Evolutionary conservation across 768 basidiomycete genomes (phyloP), one percentile per base, ranked within the genome.

Genomic region (Jaapia argillacea): DNA sequence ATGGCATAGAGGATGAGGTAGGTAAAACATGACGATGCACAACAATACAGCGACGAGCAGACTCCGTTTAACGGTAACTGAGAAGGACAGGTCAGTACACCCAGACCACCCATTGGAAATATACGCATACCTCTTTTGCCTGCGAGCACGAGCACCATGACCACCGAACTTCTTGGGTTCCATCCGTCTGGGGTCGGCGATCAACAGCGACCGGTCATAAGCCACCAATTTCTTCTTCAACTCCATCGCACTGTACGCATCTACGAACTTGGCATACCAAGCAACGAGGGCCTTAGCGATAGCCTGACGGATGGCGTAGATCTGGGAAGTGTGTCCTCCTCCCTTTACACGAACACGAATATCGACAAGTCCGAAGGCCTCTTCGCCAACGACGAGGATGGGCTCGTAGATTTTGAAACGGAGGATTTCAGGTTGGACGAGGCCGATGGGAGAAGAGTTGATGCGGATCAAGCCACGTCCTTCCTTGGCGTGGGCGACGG

Each of bases 141-240:
- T 84, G 72, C 92, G 87, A 47, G 92, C 91, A 77, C 93, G 89
- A 53, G 93, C 93, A 81, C 93, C 93, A 64, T 74, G 76, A 74
- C 93, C 93, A 77, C 93, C 94, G 64, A 98, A 97, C 71, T 94
- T 96, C 82, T 97, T 97, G 56, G 94, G 94, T 66, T 98, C 94
- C 84, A 86, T 88, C 72, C 94, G 84, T 70, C 96, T 81, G 52
- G 90, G 91, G 63, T 94, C 91, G 45, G 91, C 86, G 52, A 93
- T 92, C 57, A 93, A 66, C 48, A 94, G 69, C 40, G 86, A 80
- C 53, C 86, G 75, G 73, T 99, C 96, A 65, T 98, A 98, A 13
- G 89, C 82, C 49, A 96, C 87, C 54, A 98, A 70, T 65, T 87
- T 89, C 78, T 98, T 98, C 81, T 96, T 97, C 69, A 99, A 64